phyloP scores from a whole-genome alignment of 352 stramenopile species.

The Globisporangium apiculatum region DNA sequence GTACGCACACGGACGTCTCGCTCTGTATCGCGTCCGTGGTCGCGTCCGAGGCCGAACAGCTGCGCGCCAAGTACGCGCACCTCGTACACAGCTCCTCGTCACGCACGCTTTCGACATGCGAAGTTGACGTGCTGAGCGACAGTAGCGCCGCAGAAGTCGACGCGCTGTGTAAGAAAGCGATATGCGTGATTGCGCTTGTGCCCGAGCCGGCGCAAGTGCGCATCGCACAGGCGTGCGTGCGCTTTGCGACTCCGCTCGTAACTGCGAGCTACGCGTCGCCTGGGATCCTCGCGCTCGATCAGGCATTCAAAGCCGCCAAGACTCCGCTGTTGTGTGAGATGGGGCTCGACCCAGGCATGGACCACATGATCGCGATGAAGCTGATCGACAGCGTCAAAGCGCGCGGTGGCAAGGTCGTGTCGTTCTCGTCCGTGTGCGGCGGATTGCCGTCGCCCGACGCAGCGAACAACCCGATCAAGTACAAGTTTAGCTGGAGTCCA shows the following conservation, averaged over 20 bases:
- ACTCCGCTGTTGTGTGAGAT: constrained; percentile 86
- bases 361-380: constrained; percentile 87
- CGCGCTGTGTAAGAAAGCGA: constrained; percentile 23
- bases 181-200: constrained; percentile 81
- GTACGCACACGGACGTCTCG: constrained; percentile 6
- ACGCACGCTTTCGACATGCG: constrained; percentile 10
- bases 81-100: not conserved
- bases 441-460: constrained; percentile 81
- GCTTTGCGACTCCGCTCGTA: constrained; percentile 57
- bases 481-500: constrained; percentile 92
- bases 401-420: constrained; percentile 41
- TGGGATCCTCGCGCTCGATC: constrained; percentile 56
- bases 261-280: constrained; percentile 87
- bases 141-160: constrained; percentile 8
- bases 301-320: constrained; percentile 34
- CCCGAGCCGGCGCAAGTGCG: constrained; percentile 72
- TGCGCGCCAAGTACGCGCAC: constrained; percentile 19
- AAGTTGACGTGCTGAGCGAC: constrained; percentile 20
- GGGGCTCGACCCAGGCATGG: constrained; percentile 87
- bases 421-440: constrained; percentile 83
- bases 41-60: constrained; percentile 18
- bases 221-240: constrained; percentile 63
- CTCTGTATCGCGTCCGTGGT: constrained; percentile 22
- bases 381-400: constrained; percentile 81
- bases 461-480: constrained; percentile 87